Conservation (phyloP, 768 basidiomycete genomes). For the Amanita rubescens region DNA sequence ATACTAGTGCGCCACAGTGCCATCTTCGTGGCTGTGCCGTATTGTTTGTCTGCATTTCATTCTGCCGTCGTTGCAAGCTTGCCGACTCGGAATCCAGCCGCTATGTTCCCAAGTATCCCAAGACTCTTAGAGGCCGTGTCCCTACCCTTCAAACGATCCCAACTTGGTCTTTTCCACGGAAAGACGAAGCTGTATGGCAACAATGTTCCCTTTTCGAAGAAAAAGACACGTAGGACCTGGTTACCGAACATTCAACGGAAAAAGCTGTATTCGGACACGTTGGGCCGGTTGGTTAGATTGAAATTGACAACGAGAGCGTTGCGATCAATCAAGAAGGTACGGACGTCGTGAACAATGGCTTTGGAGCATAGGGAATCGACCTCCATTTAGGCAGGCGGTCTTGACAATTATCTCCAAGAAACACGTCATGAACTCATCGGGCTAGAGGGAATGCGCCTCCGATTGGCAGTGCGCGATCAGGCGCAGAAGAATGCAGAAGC, state of each 20-base stretch:
- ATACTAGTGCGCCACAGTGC: too few species aligned
- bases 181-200: conserved; percentile 77
- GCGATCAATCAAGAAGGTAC: conserved; percentile 78
- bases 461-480: conserved; percentile 19
- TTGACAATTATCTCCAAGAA: conserved; percentile 60
- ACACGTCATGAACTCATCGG: conserved; percentile 33
- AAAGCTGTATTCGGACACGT: conserved; percentile 57
- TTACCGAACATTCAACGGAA: conserved; percentile 82
- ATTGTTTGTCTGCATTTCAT: not conserved
- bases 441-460: conserved; percentile 34
- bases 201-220: conserved; percentile 83
- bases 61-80: not conserved
- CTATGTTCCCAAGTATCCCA: conserved; percentile 23
- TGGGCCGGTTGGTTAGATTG: conserved; percentile 50
- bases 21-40: conserved; percentile 5
- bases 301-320: conserved; percentile 74
- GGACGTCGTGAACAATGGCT: conserved; percentile 3
- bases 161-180: conserved; percentile 79
- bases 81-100: not conserved
- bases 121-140: conserved; percentile 35
- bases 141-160: conserved; percentile 73
- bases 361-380: not conserved
- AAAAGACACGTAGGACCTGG: conserved; percentile 85
- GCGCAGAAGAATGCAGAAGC: conserved; percentile 4
- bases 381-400: conserved; percentile 47